Base-by-base conservation (phyloP, 1,284 basidiomycete genomes). In the Pterulicium gracile region DNA sequence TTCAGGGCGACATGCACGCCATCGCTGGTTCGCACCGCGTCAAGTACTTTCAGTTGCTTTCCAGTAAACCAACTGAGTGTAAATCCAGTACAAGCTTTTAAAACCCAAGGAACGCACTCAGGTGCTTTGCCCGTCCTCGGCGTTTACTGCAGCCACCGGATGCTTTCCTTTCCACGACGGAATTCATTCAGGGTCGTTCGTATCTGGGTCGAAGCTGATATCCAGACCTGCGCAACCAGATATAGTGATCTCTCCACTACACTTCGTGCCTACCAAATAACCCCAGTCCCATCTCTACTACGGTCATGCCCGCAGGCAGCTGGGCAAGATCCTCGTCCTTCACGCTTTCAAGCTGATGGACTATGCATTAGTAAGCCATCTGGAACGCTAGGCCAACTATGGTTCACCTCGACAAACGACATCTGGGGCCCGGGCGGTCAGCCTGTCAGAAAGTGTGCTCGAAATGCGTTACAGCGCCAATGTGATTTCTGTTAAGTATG, bases 201-300 rank as follows among this genome's bases (percentile, higher is more conserved):
- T 63, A 67, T 1, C 66, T 54, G 5, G 59, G 56, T 1, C 67
- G 61, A 2, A 70, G 55, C 15, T 56, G 32, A 47, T 67, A 68
- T 4, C 69, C 67, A 13, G 13, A 49, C 2, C 49, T 49, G 27
- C 54, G 51, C 1, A 68, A 49, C 54, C 59, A 63, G 7, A 39
- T 36, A 23, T 55, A 58, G 15, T 57, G 61, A 24, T 52, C 43
- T 3, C 50, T 35, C 64, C 65, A 67, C 50, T 56, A 66, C 22
- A 45, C 1, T 42, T 57, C 50, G 15, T 1, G 0, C 14, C 7
- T 4, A 27, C 39, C 0, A 40, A 23, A 4, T 1, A 21, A 3
- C 42, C 47, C 20, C 24, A 50, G 12, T 12, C 21, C 42, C 27
- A 32, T 32, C 27, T 32, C 27, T n/a, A 10, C 27, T 7, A n/a